Percentiles rank a stretch among this genome's conserved stretches.
Conservation (phyloP, 257 asterid genomes). For the Solanum sparsipilum region DNA sequence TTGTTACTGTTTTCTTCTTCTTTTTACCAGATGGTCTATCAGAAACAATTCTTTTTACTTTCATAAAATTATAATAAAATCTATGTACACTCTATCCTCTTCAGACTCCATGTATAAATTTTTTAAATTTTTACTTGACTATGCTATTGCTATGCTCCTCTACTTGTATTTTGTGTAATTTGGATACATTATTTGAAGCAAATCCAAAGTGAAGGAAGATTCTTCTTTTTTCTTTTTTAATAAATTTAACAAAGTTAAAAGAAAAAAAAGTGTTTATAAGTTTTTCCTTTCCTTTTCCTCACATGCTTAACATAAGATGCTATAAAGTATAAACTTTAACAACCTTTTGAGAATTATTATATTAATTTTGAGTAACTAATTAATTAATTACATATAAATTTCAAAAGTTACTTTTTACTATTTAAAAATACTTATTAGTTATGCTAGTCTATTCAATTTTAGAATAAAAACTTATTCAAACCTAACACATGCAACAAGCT, state of each 20-base stretch:
- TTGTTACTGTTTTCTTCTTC: not conserved
- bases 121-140: too few species aligned
- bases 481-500: not conserved
- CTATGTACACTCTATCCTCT: fast-evolving
- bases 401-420: not conserved
- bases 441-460: not conserved
- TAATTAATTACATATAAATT: not conserved
- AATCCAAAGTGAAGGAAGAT: not conserved
- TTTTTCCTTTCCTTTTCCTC: not conserved
- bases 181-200: not conserved
- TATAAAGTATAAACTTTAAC: not conserved
- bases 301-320: not conserved
- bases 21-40: too few species aligned
- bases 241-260: not conserved
- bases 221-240: not conserved
- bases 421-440: not conserved
- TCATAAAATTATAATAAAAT: too few species aligned
- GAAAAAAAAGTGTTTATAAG: not conserved
- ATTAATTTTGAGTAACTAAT: not conserved
- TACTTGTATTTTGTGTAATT: not conserved
- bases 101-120: too few species aligned
- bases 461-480: not conserved
- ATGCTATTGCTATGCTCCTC: not conserved
- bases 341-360: not conserved
- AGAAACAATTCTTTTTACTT: too few species aligned